Base-by-base conservation (phyloP, 352 stramenopile species). In the Phytophthora sp. region DNA sequence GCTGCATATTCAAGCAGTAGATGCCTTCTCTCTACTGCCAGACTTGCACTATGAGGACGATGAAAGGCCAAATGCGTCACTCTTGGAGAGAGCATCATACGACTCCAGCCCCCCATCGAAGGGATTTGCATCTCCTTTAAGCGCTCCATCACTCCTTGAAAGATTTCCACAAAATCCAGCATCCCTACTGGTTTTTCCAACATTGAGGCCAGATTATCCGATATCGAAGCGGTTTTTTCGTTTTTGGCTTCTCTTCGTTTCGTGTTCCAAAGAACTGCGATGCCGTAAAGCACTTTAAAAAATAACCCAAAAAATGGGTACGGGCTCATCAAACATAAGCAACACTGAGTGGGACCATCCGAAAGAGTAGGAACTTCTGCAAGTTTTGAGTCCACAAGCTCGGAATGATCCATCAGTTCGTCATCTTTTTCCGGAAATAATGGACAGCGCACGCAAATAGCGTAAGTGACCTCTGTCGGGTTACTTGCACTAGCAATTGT, bases 231-330 rank as follows among this genome's bases (percentile, higher is more conserved):
- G 7, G 11, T 26, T 12, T 26, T 69, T 9, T 69, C 57, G 12
- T 69, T 57, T 3, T 31, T 69, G 5, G 41, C 42, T 38, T 84
- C 72, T 36, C 67, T 79, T 24, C 74, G 73, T 45, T 82, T 86
- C 30, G 57, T 70, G 55, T 90, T 81, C 80, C 86, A 94, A 20
- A 93, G 78, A 30, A 77, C 80, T 6, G 84, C 79, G 9, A 93
- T 89, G 0, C 86, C 84, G 30, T 86, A 91, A 7, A 94, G 60
- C 27, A 93, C 77, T 30, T 93, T 93, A 76, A 92, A 92, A 59
- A 93, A 94, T 16, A 94, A 55, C n/a, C 79, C 82, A 71, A 94
- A 94, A 61, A 93, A 94, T 23, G 86, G 86, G 49, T 90, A 92
- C 0, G 82, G 71, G 18, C 77, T 94, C 18, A 94, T 61, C 20